Base-by-base conservation (phyloP, 2,329 filamentous ascomycete genomes). In the Gaeumannomyces tritici region DNA sequence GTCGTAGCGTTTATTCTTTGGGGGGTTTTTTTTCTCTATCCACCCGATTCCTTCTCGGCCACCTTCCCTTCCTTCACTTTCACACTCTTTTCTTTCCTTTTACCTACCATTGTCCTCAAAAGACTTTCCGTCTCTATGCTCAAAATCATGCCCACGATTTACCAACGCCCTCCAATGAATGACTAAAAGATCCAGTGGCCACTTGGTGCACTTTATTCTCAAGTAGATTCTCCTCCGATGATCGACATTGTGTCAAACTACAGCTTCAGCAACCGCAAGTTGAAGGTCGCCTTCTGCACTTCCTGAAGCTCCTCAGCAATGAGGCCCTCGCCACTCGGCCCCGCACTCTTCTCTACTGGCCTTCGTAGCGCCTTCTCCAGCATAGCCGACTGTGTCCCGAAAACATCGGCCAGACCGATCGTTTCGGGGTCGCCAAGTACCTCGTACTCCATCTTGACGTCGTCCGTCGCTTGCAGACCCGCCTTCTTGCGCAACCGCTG, bases 401-500 rank as follows among this genome's bases (percentile, higher is more conserved):
- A 91, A 3, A 87, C 87, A 62, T 82, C 80, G 63, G 82, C 84
- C 28, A 96, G 74, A 6, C 90, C 91, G 64, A 93, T 82, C 57
- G 85, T 82, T 2, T 95, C 89, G 0, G 90, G 89, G 71, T 96
- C 92, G 9, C 85, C 82, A 59, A 96, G 77, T 6, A 98, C 86
- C 63, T 82, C 82, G 77, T 96, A 98, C 74, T 96, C 90, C 90
- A 99, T 96, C 77, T 89, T 90, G 65, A 99, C 88, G 71, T 98
- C 95, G 71, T 99, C 95, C 0, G 93, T 98, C 1, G 92, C 87
- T 66, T 93, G 86, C 61, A 99, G 80, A 0, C 91, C 91, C 9
- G 93, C 93, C 79, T 95, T 95, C 84, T 99, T 99, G 67, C 95
- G 87, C 65, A 98, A 80, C 67, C 90, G 85, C 77, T 99, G 95